Base-by-base conservation (phyloP, 2,329 filamentous ascomycete species). In the Pezicula rhizophila region DNA sequence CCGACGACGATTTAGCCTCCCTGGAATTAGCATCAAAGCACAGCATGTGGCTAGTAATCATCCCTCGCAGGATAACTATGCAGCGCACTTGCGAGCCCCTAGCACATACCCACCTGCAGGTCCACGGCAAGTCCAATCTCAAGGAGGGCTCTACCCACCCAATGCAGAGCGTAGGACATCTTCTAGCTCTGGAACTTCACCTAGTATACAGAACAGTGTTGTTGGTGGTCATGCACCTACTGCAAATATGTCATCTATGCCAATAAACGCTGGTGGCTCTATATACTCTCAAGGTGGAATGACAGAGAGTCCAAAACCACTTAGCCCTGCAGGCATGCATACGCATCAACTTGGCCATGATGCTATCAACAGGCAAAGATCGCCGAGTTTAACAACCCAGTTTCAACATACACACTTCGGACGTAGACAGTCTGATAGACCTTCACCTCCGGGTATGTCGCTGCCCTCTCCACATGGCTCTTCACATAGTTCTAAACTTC, bases 251-350 rank as follows among this genome's bases (percentile, higher is more conserved):
- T 73, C 75, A 3, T 75, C 74, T 12, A 58, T 74, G 45, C 70
- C 75, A 7, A 63, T 75, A 25, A 69, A 68, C 46, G 68, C 70
- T 38, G 70, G 70, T 45, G 53, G 57, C 54, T 56, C 72, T 15
- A 77, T 90, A 55, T 95, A 89, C 63, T 78, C 82, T 8, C 83
- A 89, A 55, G 78, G 79, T 46, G 69, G 70, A 47, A 87, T 95
- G 72, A 93, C 87, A 3, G 89, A 96, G 66, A 95, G 88, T 56
- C 89, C 90, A 0, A 95, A 91, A 63, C 85, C 90, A 4, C 73
- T 95, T 37, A 90, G 84, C 52, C 85, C 86, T 15, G 73, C 52
- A 14, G 61, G 73, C 49, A 70, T 73, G 54, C 71, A 75, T 52
- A 63, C 68, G 17, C 73, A 77, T 49, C 70, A 70, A 68, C 64